phyloP scores from a whole-genome alignment of 2,329 filamentous ascomycete species.

The Stylonectria norvegica region DNA sequence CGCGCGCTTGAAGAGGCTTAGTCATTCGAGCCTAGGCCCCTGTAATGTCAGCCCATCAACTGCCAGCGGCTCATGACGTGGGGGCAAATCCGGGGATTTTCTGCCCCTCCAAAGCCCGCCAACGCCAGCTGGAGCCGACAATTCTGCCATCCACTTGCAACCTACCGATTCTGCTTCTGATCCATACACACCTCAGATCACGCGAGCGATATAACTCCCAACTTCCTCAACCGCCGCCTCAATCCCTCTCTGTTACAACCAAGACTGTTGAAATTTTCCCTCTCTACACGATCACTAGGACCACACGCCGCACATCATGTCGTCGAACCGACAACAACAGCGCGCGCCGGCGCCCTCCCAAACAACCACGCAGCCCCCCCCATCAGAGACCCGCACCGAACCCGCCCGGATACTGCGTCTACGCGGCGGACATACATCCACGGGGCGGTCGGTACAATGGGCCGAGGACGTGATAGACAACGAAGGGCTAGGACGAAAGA shows the following conservation, averaged over 20 bases:
- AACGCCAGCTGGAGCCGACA: not conserved
- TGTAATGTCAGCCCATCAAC: too few relatives aligned
- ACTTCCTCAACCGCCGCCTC: not conserved
- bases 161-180: not conserved
- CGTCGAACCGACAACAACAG: slow-evolving; percentile 27
- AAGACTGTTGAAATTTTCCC: not conserved
- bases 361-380: slow-evolving; percentile 28
- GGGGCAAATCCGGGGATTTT: slow-evolving; percentile 16
- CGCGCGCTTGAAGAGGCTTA: too few relatives aligned
- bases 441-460: slow-evolving; percentile 75
- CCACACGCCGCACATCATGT: slow-evolving; percentile 21
- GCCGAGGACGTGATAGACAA: slow-evolving; percentile 92
- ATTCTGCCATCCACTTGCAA: slow-evolving; percentile 3
- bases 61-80: slow-evolving; percentile 20
- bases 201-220: not conserved
- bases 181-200: too few relatives aligned
- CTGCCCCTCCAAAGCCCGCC: slow-evolving; percentile 13
- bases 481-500: slow-evolving; percentile 90
- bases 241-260: not conserved
- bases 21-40: too few relatives aligned
- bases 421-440: slow-evolving; percentile 45
- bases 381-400: slow-evolving; percentile 28
- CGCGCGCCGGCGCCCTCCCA: slow-evolving; percentile 32
- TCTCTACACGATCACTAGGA: not conserved
- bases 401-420: slow-evolving; percentile 47